phyloP scores from a whole-genome alignment of 495 filamentous ascomycete genomes.

The Xanthoparmelia taractica region DNA sequence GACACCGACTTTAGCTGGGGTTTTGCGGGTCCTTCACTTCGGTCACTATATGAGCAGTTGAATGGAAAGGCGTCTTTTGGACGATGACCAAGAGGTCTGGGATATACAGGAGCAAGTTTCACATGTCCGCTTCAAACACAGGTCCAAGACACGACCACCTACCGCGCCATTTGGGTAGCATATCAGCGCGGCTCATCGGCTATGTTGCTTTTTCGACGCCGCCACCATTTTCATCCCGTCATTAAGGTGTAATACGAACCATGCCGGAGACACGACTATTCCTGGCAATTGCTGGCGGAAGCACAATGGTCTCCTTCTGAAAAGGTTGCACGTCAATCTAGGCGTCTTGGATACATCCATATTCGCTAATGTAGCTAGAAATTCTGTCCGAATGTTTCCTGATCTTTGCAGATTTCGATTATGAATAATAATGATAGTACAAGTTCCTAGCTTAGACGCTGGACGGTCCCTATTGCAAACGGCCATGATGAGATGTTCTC shows the following conservation, averaged over 20 bases:
- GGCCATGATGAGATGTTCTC: background rate
- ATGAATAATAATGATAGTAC: slow-evolving; percentile 11
- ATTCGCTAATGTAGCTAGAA: slow-evolving; percentile 14
- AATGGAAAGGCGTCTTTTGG: background rate
- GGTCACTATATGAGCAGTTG: background rate
- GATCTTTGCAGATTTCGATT: background rate
- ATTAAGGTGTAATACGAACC: background rate
- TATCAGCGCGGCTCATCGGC: background rate
- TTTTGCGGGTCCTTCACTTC: background rate
- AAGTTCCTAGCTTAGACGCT: background rate
- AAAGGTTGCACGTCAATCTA: slow-evolving; percentile 7
- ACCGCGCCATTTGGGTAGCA: slow-evolving; percentile 9
- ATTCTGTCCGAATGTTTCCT: background rate
- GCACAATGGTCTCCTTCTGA: background rate
- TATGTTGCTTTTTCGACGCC: background rate
- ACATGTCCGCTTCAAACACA: background rate
- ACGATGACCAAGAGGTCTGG: slow-evolving; percentile 12
- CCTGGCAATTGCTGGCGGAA: background rate
- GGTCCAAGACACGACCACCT: background rate
- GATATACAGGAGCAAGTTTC: background rate
- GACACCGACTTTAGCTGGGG: slow-evolving; percentile 60
- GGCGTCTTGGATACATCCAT: slow-evolving; percentile 12
- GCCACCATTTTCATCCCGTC: background rate
- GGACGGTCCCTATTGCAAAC: background rate
- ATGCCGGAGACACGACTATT: background rate